Base-by-base conservation (phyloP, 805 yeast genomes). In the Candida insectalens region DNA sequence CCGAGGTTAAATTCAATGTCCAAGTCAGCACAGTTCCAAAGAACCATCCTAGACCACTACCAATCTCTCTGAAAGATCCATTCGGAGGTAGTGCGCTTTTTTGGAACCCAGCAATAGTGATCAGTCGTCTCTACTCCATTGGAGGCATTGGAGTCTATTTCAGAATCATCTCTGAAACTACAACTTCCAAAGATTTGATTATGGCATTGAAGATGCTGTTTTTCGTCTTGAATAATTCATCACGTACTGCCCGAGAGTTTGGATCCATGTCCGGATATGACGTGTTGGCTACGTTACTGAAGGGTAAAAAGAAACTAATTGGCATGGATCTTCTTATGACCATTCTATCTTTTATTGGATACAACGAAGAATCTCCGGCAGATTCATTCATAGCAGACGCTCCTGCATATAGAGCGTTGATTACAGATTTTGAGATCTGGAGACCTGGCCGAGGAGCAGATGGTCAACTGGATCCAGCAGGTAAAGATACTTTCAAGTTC, bases 361-460 rank as follows among this genome's bases (percentile, higher is more conserved):
- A 72, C 51, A 63, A 74, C 41, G 60, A 59, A 23, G 37, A 46
- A 2, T 57, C 69, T 23, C 74, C 81, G 0, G 54, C 59, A 22
- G 73, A 74, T 6, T 77, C 89, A 0, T 50, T 77, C 3, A 60
- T 84, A 2, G 56, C 60, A 6, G 76, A 81, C 42, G 63, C 69
- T 1, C 38, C 55, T 2, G 80, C 79, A 0, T 85, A 79, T 47
- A 64, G 71, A 23, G 54, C 63, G 2, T 50, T 84, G 29, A 62
- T 82, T 25, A 62, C 76, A 14, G 87, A 83, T 40, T 65, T 80
- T 40, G 80, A 74, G 35, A 58, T 73, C 15, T 78, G 83, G 73
- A 62, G 62, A 36, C 56, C 55, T 8, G 18, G 17, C 12, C 17
- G 18, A 2, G 19, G 33, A 4, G 43, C 38, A 4, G 40, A 43